Percentiles rank a stretch among this genome's conserved stretches.
Conservation (phyloP, 805 yeast species). For the Metschnikowia amazonensis region DNA sequence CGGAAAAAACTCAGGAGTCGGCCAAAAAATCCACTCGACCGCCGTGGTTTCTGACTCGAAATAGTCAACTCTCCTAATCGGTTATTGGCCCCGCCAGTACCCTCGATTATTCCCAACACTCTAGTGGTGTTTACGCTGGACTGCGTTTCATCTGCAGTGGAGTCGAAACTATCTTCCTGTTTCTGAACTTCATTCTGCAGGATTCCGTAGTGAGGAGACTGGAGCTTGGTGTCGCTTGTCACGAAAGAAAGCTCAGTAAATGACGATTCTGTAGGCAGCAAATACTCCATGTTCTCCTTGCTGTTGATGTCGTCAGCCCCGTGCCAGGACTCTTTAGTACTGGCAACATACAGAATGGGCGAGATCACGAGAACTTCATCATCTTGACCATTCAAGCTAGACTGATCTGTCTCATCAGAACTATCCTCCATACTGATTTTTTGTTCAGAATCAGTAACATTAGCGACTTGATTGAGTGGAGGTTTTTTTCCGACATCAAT, state of each 20-base stretch:
- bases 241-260: constrained; percentile 12
- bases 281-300: constrained; percentile 3
- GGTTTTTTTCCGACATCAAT: not conserved
- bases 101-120: constrained; percentile 1
- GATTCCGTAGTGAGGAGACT: not conserved
- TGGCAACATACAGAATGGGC: not conserved
- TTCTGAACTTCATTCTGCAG: not conserved
- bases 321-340: not conserved
- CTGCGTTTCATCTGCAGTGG: not conserved
- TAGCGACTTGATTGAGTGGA: too few species aligned
- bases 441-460: too few species aligned
- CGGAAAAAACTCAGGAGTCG: constrained; percentile 3
- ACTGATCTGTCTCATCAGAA: not conserved
- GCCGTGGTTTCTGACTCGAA: not conserved
- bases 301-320: not conserved
- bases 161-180: not conserved
- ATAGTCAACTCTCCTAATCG: not conserved
- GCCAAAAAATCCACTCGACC: not conserved
- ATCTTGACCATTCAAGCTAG: not conserved
- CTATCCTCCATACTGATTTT: too few species aligned
- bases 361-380: not conserved
- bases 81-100: not conserved
- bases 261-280: constrained; percentile 12
- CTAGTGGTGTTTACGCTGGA: not conserved
- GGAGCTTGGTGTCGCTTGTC: constrained; percentile 9